These are phyloP conservation scores for Willaertia magna DNA, from an alignment of 208 protist genomes.

Conservation along the genomic window DNA sequence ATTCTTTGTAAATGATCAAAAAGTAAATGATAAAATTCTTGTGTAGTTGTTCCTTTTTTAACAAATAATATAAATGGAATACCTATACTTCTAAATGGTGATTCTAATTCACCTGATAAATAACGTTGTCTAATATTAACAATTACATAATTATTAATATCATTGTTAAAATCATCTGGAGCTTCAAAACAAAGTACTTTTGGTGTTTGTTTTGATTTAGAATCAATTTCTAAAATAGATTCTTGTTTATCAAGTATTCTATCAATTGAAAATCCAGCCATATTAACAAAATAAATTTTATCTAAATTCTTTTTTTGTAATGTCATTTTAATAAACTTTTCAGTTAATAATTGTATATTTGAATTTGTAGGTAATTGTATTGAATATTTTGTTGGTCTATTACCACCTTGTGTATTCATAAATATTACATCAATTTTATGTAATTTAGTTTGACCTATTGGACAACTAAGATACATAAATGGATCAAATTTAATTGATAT, in stretches of 20 bases:
- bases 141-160: background rate
- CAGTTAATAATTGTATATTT: background rate
- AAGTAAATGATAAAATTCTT: background rate
- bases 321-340: background rate
- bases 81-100: background rate
- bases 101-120: background rate
- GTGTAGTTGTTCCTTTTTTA: background rate
- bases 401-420: background rate
- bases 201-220: background rate
- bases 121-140: background rate
- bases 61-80: background rate
- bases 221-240: background rate
- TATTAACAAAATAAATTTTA: background rate
- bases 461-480: constrained; percentile 56
- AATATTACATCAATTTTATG: background rate
- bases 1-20: background rate
- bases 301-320: background rate
- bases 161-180: background rate
- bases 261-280: background rate
- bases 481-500: constrained; percentile 57
- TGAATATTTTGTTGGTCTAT: background rate
- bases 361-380: background rate
- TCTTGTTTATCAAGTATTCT: background rate
- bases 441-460: constrained; percentile 20
- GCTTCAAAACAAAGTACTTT: background rate